Base-by-base conservation (phyloP, 306 rosid species). In the Fragaria vesca region DNA sequence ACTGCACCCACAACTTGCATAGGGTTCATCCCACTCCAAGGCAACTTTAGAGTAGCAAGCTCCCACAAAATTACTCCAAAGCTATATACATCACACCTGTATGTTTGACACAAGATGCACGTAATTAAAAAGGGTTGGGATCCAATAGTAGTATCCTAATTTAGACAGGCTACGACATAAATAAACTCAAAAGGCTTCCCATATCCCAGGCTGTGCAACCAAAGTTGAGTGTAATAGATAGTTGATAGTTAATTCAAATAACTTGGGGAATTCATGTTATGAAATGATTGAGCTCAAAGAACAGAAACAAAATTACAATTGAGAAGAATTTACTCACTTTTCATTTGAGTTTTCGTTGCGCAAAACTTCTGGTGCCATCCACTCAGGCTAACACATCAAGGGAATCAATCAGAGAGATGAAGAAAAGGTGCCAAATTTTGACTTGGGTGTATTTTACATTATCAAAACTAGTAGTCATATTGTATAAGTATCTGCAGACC, bases 321-420 rank as follows among this genome's bases (percentile, higher is more conserved):
- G 34, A 17, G 28, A 57, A 50, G 20, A 76, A 24, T 26, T 42
- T 38, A 74, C 88, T 90, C 83, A 92, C 98, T 96, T 96, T 86
- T 96, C 99, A 85, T 96, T 96, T 74, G 99, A 96, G 81, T 97
- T 97, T 72, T 96, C 99, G 24, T 96, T 96, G 76, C 98, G 96
- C 76, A 95, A 96, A 89, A 95, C 99, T 83, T 95, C 99, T 26
- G 98, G 99, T 55, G 99, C 97, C 99, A 96, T 96, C 99, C 99
- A 96, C 87, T 96, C 99, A 75, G 99, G 99, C 99, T 96, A 85
- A 76, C 74, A 85, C 36, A 75, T 42, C 30, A 80, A 89, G 2
- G 58, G 54, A 68, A 78, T 78, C 68, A 81, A 58, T 88, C 70
- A 85, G 71, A 78, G 45, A 54, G 75, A 77, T n/a, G 47, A 43